phyloP scores from a whole-genome alignment of 176 grass and related monocot genomes.

The Zoysia japonica region DNA sequence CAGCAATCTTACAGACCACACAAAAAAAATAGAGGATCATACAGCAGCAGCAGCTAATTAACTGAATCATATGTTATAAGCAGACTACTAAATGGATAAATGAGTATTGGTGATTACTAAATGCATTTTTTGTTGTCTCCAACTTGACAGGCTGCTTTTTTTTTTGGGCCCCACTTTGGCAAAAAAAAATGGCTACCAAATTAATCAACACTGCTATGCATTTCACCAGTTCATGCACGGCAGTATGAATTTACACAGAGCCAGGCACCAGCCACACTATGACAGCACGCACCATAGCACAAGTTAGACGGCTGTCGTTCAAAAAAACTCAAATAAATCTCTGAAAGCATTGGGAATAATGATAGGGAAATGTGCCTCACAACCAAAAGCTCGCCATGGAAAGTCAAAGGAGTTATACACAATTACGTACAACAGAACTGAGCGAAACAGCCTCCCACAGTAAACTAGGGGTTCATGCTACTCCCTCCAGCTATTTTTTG shows the following conservation, averaged over 20 bases:
- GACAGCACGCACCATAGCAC: too few species aligned
- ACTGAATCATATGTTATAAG: background rate
- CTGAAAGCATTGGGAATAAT: too few species aligned
- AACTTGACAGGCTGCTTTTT: too few species aligned
- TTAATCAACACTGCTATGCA: background rate
- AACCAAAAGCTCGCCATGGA: too few species aligned
- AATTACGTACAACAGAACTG: background rate
- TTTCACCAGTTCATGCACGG: background rate
- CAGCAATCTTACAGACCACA: background rate
- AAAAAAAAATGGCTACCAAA: background rate
- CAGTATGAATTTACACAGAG: background rate
- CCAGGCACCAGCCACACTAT: background rate
- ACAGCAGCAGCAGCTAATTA: background rate
- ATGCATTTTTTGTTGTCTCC: too few species aligned
- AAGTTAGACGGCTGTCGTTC: too few species aligned
- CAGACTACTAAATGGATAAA: background rate
- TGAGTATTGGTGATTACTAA: too few species aligned
- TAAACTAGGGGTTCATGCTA: background rate
- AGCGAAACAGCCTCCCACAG: background rate
- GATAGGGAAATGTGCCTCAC: too few species aligned
- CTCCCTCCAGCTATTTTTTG: too few species aligned
- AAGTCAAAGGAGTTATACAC: too few species aligned
- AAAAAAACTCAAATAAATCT: too few species aligned
- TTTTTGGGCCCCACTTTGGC: too few species aligned
- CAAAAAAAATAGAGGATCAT: background rate